A percentile compares a stretch with the other conserved stretches of the same genome.
Evolutionary conservation across 1,284 basidiomycete species (phyloP).

Genomic region (Boletus mariae): DNA sequence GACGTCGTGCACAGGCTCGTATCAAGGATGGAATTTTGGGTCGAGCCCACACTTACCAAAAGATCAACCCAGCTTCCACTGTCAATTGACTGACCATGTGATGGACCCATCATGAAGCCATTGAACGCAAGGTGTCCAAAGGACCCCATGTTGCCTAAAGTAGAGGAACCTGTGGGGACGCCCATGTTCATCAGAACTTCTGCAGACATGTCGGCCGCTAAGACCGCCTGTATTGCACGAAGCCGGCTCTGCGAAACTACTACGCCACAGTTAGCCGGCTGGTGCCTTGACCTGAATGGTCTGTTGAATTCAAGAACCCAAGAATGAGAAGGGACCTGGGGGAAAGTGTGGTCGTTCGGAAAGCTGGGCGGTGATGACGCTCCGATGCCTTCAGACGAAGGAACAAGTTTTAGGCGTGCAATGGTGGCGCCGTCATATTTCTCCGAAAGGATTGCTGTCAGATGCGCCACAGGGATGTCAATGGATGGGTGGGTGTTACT

Average conservation of each 20-base stretch:
- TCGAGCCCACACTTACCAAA: conserved; percentile 42
- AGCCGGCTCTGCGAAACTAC: conserved; percentile 69
- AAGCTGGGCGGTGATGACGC: conserved; percentile 11
- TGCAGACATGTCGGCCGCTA: conserved; percentile 19
- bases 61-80: conserved; percentile 64
- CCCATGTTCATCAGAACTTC: conserved; percentile 29
- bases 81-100: conserved; percentile 20
- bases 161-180: conserved; percentile 13
- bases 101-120: conserved; percentile 23
- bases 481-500: conserved; percentile 14
- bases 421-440: conserved; percentile 48
- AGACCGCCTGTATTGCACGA: conserved; percentile 43
- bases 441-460: conserved; percentile 46
- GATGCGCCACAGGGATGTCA: conserved; percentile 50
- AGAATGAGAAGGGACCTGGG: conserved; percentile 35
- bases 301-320: conserved; percentile 72
- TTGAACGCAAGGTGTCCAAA: conserved; percentile 45
- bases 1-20: not conserved
- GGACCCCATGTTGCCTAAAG: conserved; percentile 22
- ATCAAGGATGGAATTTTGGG: not conserved
- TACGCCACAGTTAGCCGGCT: conserved; percentile 44
- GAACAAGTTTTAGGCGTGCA: conserved; percentile 53
- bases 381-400: conserved; percentile 26
- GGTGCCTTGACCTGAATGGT: conserved; percentile 37
- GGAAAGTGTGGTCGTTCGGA: conserved; percentile 23